These are phyloP conservation scores for Colletotrichum cordylinicola DNA, from an alignment of 2,329 filamentous ascomycete genomes.

Conservation along the genomic window DNA sequence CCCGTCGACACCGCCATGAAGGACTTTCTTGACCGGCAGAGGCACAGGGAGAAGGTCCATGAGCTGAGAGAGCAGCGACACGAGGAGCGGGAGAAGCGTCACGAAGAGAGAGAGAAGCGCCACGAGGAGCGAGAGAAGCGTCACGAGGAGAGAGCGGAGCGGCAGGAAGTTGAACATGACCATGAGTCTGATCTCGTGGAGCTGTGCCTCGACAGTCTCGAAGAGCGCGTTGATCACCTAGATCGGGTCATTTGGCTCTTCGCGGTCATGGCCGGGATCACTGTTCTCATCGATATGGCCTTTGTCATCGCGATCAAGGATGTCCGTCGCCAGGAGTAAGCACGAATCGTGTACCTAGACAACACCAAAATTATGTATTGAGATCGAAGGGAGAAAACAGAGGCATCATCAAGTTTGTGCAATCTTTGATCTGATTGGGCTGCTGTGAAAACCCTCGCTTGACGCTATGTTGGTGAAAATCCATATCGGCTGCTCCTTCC, in stretches of 20 bases:
- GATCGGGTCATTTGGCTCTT: background rate
- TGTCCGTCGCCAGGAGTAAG: background rate
- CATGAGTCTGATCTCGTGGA: background rate
- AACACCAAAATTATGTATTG: background rate
- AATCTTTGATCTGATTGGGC: background rate
- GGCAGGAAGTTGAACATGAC: background rate
- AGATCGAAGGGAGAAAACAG: background rate
- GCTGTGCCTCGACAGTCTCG: background rate
- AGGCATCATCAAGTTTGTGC: background rate
- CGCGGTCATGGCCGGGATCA: background rate
- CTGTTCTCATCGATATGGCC: background rate
- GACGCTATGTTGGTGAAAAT: background rate
- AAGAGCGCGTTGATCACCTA: background rate
- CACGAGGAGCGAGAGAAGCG: background rate
- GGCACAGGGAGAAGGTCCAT: background rate
- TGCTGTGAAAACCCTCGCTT: background rate
- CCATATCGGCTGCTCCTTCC: background rate
- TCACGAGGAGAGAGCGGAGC: background rate
- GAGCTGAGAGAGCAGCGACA: background rate
- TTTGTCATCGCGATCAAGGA: background rate
- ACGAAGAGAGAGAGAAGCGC: background rate
- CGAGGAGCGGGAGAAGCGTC: background rate
- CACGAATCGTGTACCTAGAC: background rate
- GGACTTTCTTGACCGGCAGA: background rate
- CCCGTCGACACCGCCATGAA: background rate